A percentile compares a stretch with the other conserved stretches of the same genome.
These are phyloP conservation scores for Calocybe gambosa DNA, from an alignment of 1,284 basidiomycete genomes.

Conservation along the genomic window DNA sequence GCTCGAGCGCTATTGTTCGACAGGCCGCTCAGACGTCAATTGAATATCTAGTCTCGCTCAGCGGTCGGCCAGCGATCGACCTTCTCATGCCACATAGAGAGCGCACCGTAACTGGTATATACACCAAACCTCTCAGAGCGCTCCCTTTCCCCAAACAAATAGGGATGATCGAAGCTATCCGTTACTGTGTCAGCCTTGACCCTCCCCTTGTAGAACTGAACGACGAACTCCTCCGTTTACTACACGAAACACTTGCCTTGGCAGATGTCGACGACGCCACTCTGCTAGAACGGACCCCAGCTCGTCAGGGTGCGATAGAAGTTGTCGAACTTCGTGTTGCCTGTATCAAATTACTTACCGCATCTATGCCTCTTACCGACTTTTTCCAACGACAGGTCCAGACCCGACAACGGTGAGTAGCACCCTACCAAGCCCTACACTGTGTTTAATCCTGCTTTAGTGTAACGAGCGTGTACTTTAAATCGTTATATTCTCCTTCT, in stretches of 20 bases:
- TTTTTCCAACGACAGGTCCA: conserved; percentile 82
- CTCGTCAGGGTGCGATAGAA: conserved; percentile 79
- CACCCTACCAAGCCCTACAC: conserved; percentile 2
- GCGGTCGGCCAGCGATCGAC: conserved; percentile 69
- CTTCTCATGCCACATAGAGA: conserved; percentile 84
- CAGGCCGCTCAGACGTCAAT: conserved; percentile 83
- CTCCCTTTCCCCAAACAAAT: conserved; percentile 96
- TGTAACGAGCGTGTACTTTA: conserved; percentile 96
- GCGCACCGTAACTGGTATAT: conserved; percentile 85
- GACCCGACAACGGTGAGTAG: conserved; percentile 72
- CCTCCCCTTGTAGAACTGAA: conserved; percentile 87
- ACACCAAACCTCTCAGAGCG: conserved; percentile 94
- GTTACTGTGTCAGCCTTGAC: conserved; percentile 82
- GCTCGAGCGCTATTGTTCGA: conserved; percentile 83
- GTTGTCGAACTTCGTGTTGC: conserved; percentile 92
- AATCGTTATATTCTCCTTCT: conserved; percentile 93
- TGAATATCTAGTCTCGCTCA: conserved; percentile 72
- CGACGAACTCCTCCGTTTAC: conserved; percentile 87
- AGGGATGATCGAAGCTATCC: conserved; percentile 96
- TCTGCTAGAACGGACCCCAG: conserved; percentile 68
- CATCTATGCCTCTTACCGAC: conserved; percentile 92
- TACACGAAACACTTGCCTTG: conserved; percentile 92
- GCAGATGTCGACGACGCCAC: conserved; percentile 93
- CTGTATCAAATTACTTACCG: conserved; percentile 89
- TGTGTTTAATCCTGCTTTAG: conserved; percentile 30